These are phyloP conservation scores for Salvia hispanica DNA, from an alignment of 257 asterid genomes.

Conservation along the genomic window DNA sequence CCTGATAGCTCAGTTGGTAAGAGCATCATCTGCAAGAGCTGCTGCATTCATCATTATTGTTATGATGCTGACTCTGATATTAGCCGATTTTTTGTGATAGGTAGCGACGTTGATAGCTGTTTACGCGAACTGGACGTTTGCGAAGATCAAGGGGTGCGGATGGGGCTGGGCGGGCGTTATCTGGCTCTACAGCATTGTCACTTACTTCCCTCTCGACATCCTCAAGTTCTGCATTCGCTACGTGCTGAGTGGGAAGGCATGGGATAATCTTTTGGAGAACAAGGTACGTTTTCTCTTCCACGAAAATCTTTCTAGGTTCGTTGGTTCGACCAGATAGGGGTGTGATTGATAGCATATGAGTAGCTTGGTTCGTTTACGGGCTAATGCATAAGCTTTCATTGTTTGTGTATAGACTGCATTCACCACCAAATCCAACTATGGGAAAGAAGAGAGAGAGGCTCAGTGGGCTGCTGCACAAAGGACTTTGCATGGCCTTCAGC, in stretches of 20 bases:
- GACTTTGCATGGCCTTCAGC: constrained; percentile 91
- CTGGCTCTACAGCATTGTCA: constrained; percentile 73
- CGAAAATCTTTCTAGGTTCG: not conserved
- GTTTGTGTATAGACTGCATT: constrained; percentile 64
- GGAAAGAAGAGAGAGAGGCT: constrained; percentile 93
- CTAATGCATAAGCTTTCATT: not conserved
- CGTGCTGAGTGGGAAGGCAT: constrained; percentile 83
- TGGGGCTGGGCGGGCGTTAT: constrained; percentile 99
- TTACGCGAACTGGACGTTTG: constrained; percentile 86
- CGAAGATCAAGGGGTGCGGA: constrained; percentile 80
- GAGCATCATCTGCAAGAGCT: constrained; percentile 17
- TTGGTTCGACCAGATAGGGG: not conserved
- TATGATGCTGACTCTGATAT: not conserved
- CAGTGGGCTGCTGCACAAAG: constrained; percentile 97
- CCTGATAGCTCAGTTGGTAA: constrained; percentile 81
- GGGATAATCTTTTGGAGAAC: constrained; percentile 80
- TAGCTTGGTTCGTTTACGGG: too few relatives aligned
- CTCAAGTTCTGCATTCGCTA: constrained; percentile 80
- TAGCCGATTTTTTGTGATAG: constrained; percentile 31
- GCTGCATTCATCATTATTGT: not conserved
- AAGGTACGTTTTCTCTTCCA: constrained; percentile 46
- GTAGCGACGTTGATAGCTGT: constrained; percentile 89
- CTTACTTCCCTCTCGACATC: constrained; percentile 76
- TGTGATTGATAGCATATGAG: too few relatives aligned
- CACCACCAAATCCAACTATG: constrained; percentile 87